A percentile compares a stretch with the other conserved stretches of the same genome.
These are phyloP conservation scores for Ustilago lituana DNA, from an alignment of 1,284 basidiomycete genomes.

Conservation along the genomic window DNA sequence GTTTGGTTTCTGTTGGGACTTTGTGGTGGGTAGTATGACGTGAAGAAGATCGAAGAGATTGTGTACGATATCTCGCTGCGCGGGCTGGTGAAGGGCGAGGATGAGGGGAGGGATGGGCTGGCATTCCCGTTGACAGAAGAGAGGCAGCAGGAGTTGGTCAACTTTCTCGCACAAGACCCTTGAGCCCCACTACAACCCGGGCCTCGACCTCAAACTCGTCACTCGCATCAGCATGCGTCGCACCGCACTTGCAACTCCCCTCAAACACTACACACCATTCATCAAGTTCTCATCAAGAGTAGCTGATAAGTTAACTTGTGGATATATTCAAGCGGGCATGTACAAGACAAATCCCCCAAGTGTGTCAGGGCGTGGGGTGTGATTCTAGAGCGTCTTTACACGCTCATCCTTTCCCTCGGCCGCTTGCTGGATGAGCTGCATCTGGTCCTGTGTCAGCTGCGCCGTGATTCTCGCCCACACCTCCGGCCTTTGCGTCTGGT, in stretches of 20 bases:
- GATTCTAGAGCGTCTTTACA: slow-evolving; percentile 34
- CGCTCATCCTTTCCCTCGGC: slow-evolving; percentile 33
- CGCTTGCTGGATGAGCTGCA: slow-evolving; percentile 34
- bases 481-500: slow-evolving; percentile 40
- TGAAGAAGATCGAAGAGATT: slow-evolving; percentile 65
- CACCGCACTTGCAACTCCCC: too few relatives aligned
- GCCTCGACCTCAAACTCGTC: too few relatives aligned
- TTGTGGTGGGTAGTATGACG: slow-evolving; percentile 56
- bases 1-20: background rate
- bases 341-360: too few relatives aligned
- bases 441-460: slow-evolving; percentile 47
- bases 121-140: slow-evolving; percentile 10
- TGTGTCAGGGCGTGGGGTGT: background rate
- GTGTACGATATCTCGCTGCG: slow-evolving; percentile 63
- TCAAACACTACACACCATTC: too few relatives aligned
- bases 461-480: slow-evolving; percentile 40
- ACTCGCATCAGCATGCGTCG: too few relatives aligned
- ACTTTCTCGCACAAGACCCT: slow-evolving; percentile 1
- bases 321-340: too few relatives aligned
- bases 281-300: too few relatives aligned
- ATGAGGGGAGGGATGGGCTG: slow-evolving; percentile 12
- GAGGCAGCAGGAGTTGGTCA: slow-evolving; percentile 6
- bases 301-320: too few relatives aligned
- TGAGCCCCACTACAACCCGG: too few relatives aligned
- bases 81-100: slow-evolving; percentile 29